Percentiles rank a stretch among this genome's conserved stretches.
These are phyloP conservation scores for Pseudovirgaria hyperparasitica DNA, from an alignment of 2,329 filamentous ascomycete species.

Conservation along the genomic window DNA sequence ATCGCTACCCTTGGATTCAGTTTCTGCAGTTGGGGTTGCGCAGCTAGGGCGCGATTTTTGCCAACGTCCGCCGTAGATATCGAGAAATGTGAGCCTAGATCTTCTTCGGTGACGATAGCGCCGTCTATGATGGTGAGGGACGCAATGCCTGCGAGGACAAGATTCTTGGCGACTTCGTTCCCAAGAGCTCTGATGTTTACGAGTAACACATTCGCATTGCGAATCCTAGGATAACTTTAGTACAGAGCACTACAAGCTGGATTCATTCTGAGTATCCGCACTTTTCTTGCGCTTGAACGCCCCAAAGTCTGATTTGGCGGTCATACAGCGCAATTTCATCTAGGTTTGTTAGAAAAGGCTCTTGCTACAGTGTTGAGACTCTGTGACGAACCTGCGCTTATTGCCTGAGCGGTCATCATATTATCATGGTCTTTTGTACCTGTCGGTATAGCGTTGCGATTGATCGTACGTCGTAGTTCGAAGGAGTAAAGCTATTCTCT, in stretches of 20 bases:
- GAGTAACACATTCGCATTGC: constrained; percentile 77
- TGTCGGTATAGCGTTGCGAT: too few species aligned
- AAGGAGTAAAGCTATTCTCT: too few species aligned
- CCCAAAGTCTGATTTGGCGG: constrained; percentile 94
- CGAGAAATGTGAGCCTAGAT: constrained; percentile 61
- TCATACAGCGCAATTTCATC: constrained; percentile 97
- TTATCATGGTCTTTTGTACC: too few species aligned
- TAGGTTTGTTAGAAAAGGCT: too few species aligned
- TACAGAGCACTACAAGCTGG: not conserved
- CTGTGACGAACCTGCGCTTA: too few species aligned
- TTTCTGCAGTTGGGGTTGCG: constrained; percentile 62
- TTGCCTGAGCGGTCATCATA: too few species aligned
- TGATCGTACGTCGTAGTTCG: too few species aligned
- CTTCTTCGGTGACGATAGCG: constrained; percentile 59
- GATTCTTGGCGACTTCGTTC: constrained; percentile 93
- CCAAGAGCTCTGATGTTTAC: constrained; percentile 79
- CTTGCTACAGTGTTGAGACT: too few species aligned
- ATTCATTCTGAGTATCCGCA: constrained; percentile 15
- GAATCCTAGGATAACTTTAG: constrained; percentile 47
- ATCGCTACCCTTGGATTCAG: constrained; percentile 83
- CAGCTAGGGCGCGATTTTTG: constrained; percentile 72
- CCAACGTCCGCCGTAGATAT: constrained; percentile 61
- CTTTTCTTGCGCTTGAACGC: constrained; percentile 81
- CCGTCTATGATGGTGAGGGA: constrained; percentile 82
- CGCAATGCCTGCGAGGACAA: constrained; percentile 84